Base-by-base conservation (phyloP, 2,329 filamentous ascomycete genomes). In the Penicillium sp. region DNA sequence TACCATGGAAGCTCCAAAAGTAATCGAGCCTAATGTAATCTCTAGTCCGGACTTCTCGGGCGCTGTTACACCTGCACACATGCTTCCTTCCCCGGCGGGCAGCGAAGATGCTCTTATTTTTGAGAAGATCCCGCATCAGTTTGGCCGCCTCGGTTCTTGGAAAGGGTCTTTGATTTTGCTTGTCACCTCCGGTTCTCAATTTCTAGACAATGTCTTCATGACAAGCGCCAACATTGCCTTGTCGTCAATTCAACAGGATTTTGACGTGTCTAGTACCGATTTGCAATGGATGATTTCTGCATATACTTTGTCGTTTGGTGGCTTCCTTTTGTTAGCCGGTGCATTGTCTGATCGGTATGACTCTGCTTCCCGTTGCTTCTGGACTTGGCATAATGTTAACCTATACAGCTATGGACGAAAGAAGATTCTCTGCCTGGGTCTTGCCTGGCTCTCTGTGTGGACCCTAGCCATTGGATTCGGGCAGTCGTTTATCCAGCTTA, bases 171-270 rank as follows among this genome's bases (percentile, higher is more conserved):
- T 76, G 58, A 72, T 78, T 27, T 61, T 78, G 33, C 54, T 76
- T 21, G 71, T 74, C 21, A 78, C 76, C 4, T 76, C 74, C 29
- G 75, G 75, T 44, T 75, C 76, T 7, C 76, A 78, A 47, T 70
- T 78, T 38, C 70, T 78, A 45, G 76, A 78, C 50, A 78, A 78
- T 58, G 73, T 78, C 16, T 78, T 77, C 59, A 78, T 78, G 74
- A 76, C 74, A 2, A 72, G 72, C 29, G 69, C 75, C 19, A 78
- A 77, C 44, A 75, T 77, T 52, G 73, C 74, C 3, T 57, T 78
- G 25, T 72, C 75, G 0, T 74, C 75, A 1, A 76, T 78, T 9
- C 75, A 78, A 46, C 65, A 71, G 21, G 72, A 75, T 34, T 75
- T 76, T 23, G 59, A 65, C 16, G 71, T 75, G 1, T 64, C 69